These are phyloP conservation scores for Pythium grandisporangium DNA, from an alignment of 352 stramenopile genomes.

Conservation along the genomic window DNA sequence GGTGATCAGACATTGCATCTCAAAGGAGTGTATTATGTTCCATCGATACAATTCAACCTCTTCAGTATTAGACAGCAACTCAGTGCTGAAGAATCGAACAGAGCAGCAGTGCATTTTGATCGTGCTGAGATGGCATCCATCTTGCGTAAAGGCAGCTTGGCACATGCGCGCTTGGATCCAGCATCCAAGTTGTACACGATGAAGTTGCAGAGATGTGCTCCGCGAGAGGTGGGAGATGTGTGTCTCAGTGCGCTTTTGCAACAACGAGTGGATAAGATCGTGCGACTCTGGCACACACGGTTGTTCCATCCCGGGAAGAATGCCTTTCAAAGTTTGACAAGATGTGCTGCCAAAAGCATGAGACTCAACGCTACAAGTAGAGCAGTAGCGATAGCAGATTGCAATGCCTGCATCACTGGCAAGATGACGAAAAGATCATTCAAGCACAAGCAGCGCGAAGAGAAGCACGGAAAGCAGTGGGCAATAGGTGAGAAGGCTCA, in stretches of 20 bases:
- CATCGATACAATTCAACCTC: constrained; percentile 1
- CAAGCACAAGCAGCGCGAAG: neutral
- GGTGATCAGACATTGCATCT: neutral
- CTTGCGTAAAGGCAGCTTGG: neutral
- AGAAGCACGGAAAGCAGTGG: constrained; percentile 1
- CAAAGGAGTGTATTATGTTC: constrained; percentile 1
- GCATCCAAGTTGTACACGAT: neutral
- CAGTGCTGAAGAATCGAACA: neutral
- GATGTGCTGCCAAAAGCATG: no score
- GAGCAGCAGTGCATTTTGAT: neutral
- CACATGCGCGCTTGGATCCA: neutral
- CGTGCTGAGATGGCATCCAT: neutral
- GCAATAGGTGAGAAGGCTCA: constrained; percentile 5
- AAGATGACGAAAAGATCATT: constrained; percentile 3
- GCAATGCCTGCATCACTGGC: neutral
- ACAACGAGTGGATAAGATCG: no score
- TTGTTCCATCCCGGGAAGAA: constrained; percentile 2
- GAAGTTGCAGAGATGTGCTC: neutral
- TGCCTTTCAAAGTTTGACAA: neutral
- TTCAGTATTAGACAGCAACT: neutral
- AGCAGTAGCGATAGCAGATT: no score
- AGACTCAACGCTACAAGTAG: no score
- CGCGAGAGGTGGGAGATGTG: no score
- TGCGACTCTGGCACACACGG: neutral
- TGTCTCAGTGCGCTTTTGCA: no score